Conservation (phyloP, 805 yeast species). For the Suhomyces sp. region DNA sequence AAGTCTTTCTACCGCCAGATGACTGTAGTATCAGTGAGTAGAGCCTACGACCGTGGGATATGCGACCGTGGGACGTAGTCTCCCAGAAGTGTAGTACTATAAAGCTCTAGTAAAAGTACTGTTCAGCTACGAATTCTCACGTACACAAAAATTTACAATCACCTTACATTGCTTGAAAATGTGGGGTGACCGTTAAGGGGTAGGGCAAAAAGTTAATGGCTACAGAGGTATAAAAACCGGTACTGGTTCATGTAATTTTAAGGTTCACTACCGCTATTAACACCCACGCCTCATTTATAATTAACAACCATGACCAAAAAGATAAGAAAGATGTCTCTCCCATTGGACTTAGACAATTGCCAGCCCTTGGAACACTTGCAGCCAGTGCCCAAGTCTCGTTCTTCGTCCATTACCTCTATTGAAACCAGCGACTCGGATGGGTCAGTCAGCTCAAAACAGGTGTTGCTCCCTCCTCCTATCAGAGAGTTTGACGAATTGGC, state of each 20-base stretch:
- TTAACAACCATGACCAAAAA: constrained; percentile 26
- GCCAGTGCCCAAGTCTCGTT: constrained; percentile 38
- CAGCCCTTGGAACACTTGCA: constrained; percentile 37
- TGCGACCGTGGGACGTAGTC: neutral
- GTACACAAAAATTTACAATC: neutral
- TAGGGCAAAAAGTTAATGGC: neutral
- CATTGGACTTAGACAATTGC: constrained; percentile 37
- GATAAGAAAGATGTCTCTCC: constrained; percentile 17
- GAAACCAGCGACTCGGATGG: constrained; percentile 33
- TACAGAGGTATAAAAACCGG: neutral
- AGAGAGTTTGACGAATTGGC: constrained; percentile 59
- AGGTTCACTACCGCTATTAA: neutral
- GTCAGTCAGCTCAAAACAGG: constrained; percentile 18
- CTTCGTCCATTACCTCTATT: constrained; percentile 37
- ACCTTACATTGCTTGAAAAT: neutral
- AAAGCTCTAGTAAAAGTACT: neutral
- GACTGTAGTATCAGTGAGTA: neutral
- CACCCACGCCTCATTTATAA: neutral
- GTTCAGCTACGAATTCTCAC: neutral
- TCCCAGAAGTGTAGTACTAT: neutral
- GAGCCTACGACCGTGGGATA: neutral
- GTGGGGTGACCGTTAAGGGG: neutral
- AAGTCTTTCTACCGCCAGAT: neutral
- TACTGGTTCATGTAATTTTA: neutral
- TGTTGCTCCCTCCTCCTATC: constrained; percentile 39